Evolutionary conservation across 2,329 filamentous ascomycete genomes (phyloP).

Genomic region (Colletotrichum truncatum): DNA sequence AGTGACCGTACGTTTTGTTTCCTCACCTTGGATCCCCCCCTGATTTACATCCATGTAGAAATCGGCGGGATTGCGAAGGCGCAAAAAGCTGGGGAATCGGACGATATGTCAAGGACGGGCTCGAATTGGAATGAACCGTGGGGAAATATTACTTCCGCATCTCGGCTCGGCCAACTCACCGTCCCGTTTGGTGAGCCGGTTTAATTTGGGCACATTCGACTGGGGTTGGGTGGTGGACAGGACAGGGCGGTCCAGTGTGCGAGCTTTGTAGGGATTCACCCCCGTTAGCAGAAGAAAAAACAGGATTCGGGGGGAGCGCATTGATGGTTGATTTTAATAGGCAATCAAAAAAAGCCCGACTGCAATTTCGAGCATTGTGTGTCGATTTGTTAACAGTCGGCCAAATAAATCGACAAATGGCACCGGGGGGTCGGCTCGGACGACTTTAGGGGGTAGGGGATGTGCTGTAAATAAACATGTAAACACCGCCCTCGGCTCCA

Average conservation of each 20-base stretch:
- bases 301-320: constrained; percentile 7
- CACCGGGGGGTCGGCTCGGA: background rate
- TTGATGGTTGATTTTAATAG: constrained; percentile 27
- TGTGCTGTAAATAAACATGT: constrained; percentile 1
- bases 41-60: no score
- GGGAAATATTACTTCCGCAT: background rate
- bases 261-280: constrained; percentile 10
- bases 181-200: background rate
- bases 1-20: no score
- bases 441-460: background rate
- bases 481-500: background rate
- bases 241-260: no score
- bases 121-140: background rate
- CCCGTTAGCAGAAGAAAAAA: constrained; percentile 7
- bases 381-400: constrained; percentile 8
- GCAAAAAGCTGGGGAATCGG: background rate
- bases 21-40: no score
- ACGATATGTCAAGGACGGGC: background rate
- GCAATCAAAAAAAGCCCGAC: constrained; percentile 25
- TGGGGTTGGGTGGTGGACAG: background rate
- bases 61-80: no score
- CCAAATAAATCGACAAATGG: no score
- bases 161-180: background rate
- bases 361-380: constrained; percentile 18
- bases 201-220: background rate